A percentile compares a stretch with the other conserved stretches of the same genome.
phyloP scores from a whole-genome alignment of 306 rosid species.

The Chamaecrista fasciculata region DNA sequence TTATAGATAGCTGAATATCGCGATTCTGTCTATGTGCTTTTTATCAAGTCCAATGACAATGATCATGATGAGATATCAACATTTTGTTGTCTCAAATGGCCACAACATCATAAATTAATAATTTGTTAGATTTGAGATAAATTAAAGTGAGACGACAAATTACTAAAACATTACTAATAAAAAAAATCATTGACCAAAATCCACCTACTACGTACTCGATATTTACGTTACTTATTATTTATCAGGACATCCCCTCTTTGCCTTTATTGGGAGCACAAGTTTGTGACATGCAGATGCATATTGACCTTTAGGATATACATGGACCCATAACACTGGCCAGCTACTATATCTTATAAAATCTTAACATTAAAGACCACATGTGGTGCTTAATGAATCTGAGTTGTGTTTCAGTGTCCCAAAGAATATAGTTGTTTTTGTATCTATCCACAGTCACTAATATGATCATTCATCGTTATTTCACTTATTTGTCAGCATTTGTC shows the following conservation, averaged over 20 bases:
- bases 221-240: no score
- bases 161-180: no score
- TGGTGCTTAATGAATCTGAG: conserved; percentile 10
- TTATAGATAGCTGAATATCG: not conserved
- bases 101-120: no score
- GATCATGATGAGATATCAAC: not conserved
- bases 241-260: no score
- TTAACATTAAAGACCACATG: not conserved
- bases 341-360: not conserved
- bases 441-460: not conserved
- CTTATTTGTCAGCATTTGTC: not conserved
- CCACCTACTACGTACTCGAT: no score
- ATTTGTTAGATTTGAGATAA: no score
- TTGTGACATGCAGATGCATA: not conserved
- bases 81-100: not conserved
- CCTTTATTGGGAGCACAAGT: not conserved
- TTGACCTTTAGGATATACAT: not conserved
- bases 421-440: not conserved
- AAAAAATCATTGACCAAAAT: no score
- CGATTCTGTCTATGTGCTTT: not conserved
- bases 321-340: conserved; percentile 17
- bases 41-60: not conserved
- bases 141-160: no score
- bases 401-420: not conserved
- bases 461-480: not conserved